Percentiles rank a stretch among this genome's conserved stretches.
Evolutionary conservation across 139 green algal species (phyloP).

Genomic region (Micromonas commoda): DNA sequence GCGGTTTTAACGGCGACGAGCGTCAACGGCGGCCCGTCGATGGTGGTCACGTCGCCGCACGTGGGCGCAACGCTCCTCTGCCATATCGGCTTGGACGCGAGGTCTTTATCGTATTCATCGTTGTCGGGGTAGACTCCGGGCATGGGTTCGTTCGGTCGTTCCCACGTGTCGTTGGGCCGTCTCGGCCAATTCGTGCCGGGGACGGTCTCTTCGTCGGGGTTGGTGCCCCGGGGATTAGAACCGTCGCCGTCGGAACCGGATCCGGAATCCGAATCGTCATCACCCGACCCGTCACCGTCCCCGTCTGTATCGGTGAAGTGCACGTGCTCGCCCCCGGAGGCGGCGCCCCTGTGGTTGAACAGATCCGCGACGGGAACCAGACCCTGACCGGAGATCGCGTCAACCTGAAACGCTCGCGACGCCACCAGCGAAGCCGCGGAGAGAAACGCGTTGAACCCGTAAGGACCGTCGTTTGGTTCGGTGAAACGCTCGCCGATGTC

Average conservation of each 20-base stretch:
- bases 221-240: no score
- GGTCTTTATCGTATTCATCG: no score
- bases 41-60: background rate
- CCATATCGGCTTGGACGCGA: no score
- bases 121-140: no score
- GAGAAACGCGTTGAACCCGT: background rate
- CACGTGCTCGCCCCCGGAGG: background rate
- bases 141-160: no score
- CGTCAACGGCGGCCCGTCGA: background rate
- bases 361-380: constrained; percentile 6
- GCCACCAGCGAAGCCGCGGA: background rate
- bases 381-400: background rate
- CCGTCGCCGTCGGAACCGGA: background rate
- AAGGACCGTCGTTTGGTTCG: background rate
- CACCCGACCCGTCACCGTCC: background rate
- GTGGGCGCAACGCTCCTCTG: no score
- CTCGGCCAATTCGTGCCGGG: no score
- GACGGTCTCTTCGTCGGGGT: no score
- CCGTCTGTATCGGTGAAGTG: no score
- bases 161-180: no score
- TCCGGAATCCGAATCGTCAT: background rate
- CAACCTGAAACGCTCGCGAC: background rate
- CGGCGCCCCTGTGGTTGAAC: constrained; percentile 6
- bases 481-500: background rate
- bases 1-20: background rate